Evolutionary conservation across 2,329 filamentous ascomycete species (phyloP).

Genomic region (Monosporascus sp.): DNA sequence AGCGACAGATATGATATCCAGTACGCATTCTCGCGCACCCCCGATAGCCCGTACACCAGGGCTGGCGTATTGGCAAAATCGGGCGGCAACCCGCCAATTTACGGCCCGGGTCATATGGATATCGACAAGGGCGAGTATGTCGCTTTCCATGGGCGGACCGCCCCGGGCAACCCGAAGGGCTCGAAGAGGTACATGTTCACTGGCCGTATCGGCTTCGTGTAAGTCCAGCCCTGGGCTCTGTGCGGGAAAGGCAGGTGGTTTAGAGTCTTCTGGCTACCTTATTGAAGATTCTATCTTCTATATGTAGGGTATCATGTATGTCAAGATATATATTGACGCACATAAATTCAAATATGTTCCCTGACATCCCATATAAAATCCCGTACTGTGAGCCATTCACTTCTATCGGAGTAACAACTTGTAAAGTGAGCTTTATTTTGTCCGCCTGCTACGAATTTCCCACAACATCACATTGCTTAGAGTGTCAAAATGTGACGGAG

Average conservation of each 20-base stretch:
- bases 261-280: no score
- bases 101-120: conserved; percentile 23
- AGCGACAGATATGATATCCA: conserved; percentile 29
- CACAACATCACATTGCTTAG: no score
- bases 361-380: no score
- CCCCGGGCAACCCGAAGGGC: conserved; percentile 9
- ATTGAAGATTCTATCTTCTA: no score
- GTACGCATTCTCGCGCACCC: conserved; percentile 24
- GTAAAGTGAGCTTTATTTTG: no score
- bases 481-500: no score
- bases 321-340: no score
- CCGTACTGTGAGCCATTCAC: no score
- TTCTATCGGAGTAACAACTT: no score
- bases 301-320: no score
- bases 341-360: no score
- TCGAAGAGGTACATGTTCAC: conserved; percentile 19
- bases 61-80: conserved; percentile 22
- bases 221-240: not conserved
- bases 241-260: not conserved
- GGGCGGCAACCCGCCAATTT: conserved; percentile 20
- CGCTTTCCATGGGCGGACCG: conserved; percentile 22
- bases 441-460: no score
- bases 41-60: conserved; percentile 22
- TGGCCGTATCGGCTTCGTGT: conserved; percentile 15
- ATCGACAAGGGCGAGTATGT: conserved; percentile 22